Evolutionary conservation across 352 stramenopile genomes (phyloP).

Genomic region (Phytophthora pisi): DNA sequence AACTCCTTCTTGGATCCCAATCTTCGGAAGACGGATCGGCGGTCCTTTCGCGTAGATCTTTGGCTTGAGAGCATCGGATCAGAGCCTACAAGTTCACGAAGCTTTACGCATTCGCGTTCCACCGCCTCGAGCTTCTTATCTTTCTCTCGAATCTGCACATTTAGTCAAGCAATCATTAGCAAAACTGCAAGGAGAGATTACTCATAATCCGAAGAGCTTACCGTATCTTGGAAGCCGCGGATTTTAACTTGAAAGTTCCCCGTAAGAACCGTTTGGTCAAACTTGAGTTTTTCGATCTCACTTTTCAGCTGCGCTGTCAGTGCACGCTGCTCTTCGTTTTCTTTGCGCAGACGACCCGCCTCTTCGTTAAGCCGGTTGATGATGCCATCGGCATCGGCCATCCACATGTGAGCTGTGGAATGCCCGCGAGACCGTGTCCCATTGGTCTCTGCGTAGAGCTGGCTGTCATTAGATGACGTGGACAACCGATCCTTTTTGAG

Average conservation of each 20-base stretch:
- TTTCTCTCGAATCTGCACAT: slow-evolving; percentile 70
- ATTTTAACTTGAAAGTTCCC: slow-evolving; percentile 88
- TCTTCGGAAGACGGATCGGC: slow-evolving; percentile 66
- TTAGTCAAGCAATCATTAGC: background rate
- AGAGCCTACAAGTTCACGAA: slow-evolving; percentile 61
- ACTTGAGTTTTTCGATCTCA: slow-evolving; percentile 74
- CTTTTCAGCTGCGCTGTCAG: slow-evolving; percentile 60
- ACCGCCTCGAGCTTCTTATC: slow-evolving; percentile 80
- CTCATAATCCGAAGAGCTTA: slow-evolving; percentile 10
- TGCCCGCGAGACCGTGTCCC: slow-evolving; percentile 50
- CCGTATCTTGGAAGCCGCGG: slow-evolving; percentile 71
- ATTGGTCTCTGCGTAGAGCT: slow-evolving; percentile 47
- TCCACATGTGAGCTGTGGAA: slow-evolving; percentile 81
- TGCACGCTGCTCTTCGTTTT: slow-evolving; percentile 74
- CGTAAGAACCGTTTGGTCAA: slow-evolving; percentile 74
- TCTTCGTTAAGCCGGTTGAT: slow-evolving; percentile 82
- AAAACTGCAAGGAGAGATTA: background rate
- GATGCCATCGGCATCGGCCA: slow-evolving; percentile 86
- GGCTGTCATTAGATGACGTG: slow-evolving; percentile 46
- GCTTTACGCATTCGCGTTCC: slow-evolving; percentile 73
- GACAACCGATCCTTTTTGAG: slow-evolving; percentile 53
- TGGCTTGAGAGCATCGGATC: slow-evolving; percentile 38
- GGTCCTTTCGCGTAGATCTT: slow-evolving; percentile 50
- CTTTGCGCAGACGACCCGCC: slow-evolving; percentile 66
- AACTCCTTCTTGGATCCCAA: slow-evolving; percentile 80